Evolutionary conservation across 495 filamentous ascomycete genomes (phyloP).

Genomic region (Penicillium samsonianum): DNA sequence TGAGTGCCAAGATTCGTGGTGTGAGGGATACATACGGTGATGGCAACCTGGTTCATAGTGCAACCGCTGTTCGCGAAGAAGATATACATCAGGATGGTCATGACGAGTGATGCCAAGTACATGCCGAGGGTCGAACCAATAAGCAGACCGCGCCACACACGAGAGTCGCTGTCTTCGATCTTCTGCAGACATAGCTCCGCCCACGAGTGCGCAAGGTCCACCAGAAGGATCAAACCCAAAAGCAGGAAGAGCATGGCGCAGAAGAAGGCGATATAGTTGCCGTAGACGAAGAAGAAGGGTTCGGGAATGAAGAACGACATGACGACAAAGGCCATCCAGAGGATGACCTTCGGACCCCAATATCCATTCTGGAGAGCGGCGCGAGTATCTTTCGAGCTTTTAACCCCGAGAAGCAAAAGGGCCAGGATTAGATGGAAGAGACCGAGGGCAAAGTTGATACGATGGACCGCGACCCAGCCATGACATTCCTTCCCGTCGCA

Average conservation of each 20-base stretch:
- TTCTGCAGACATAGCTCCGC: constrained; percentile 92
- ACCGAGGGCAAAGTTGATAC: constrained; percentile 96
- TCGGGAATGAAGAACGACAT: constrained; percentile 95
- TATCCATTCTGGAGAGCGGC: constrained; percentile 92
- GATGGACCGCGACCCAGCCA: constrained; percentile 93
- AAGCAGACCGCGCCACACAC: constrained; percentile 77
- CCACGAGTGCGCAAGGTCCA: constrained; percentile 97
- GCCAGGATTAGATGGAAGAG: constrained; percentile 89
- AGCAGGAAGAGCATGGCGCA: constrained; percentile 94
- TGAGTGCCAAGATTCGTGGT: constrained; percentile 17
- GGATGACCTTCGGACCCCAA: constrained; percentile 84
- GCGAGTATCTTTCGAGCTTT: constrained; percentile 80
- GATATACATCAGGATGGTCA: constrained; percentile 96
- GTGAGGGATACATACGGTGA: constrained; percentile 48
- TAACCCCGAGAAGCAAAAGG: constrained; percentile 80
- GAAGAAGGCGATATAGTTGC: constrained; percentile 86
- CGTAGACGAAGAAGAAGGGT: constrained; percentile 92
- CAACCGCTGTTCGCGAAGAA: constrained; percentile 87
- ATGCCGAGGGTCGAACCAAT: constrained; percentile 92
- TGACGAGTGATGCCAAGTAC: constrained; percentile 85
- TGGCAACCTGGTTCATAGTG: constrained; percentile 88
- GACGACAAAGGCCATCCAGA: constrained; percentile 84
- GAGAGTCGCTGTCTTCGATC: constrained; percentile 87
- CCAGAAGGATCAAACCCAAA: constrained; percentile 86
- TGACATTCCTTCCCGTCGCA: constrained; percentile 91